A percentile compares a stretch with the other conserved stretches of the same genome.
Conservation (phyloP, 306 rosid genomes). For the Dalbergia cultrata region DNA sequence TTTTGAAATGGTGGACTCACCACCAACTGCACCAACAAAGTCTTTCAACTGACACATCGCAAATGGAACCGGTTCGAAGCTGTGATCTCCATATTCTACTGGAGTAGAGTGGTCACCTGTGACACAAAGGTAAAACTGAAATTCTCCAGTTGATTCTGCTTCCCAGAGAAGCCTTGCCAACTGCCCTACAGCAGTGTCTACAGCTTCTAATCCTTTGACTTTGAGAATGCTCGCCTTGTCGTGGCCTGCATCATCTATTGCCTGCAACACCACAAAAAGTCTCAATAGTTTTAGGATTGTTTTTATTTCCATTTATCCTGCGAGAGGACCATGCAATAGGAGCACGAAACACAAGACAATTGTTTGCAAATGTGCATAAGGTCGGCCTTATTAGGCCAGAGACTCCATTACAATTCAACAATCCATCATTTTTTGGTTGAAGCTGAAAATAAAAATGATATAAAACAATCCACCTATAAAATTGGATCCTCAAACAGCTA, state of each 20-base stretch:
- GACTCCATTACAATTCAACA: neutral
- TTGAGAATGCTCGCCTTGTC: constrained; percentile 89
- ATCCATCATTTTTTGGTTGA: constrained; percentile 3
- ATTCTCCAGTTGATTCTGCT: constrained; percentile 71
- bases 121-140: constrained; percentile 76
- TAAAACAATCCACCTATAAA: constrained; percentile 19
- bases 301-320: neutral
- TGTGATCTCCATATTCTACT: constrained; percentile 98
- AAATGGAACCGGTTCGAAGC: constrained; percentile 95
- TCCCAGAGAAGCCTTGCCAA: constrained; percentile 91
- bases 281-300: constrained; percentile 9
- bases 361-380: constrained; percentile 24
- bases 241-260: constrained; percentile 97
- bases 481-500: constrained; percentile 16
- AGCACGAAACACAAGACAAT: constrained; percentile 17
- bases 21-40: constrained; percentile 73
- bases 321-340: constrained; percentile 26
- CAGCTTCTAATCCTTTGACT: constrained; percentile 88
- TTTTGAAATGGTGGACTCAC: constrained; percentile 65
- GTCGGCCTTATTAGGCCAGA: neutral
- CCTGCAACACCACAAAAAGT: constrained; percentile 63
- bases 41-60: constrained; percentile 77
- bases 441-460: neutral
- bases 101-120: constrained; percentile 98
- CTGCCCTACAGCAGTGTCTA: constrained; percentile 86